These are phyloP conservation scores for Phaseolus coccineus DNA, from an alignment of 331 rosid species.

Conservation along the genomic window DNA sequence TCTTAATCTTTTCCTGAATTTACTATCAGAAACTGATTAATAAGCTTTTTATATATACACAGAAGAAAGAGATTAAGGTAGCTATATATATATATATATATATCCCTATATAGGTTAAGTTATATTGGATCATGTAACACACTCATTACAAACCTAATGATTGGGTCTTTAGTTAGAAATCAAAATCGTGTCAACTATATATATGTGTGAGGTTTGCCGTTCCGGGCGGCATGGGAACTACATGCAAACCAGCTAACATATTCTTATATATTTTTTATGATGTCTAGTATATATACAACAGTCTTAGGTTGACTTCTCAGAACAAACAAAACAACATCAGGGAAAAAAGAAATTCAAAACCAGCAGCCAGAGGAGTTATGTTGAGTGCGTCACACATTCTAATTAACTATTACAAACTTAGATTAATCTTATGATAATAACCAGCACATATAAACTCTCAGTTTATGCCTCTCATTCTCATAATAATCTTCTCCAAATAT, in stretches of 20 bases:
- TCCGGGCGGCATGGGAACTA: constrained; percentile 50
- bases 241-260: constrained; percentile 23
- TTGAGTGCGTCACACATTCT: constrained; percentile 52
- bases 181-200: constrained; percentile 49
- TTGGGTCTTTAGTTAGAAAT: constrained; percentile 44
- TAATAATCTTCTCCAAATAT: background rate
- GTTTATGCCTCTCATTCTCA: constrained; percentile 8
- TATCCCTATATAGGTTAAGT: background rate
- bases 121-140: constrained; percentile 29
- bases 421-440: background rate
- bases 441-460: background rate
- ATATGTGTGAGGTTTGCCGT: constrained; percentile 47
- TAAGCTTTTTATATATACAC: background rate
- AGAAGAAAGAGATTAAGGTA: constrained; percentile 23
- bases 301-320: constrained; percentile 60
- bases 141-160: constrained; percentile 51
- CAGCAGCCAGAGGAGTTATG: constrained; percentile 35
- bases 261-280: constrained; percentile 22
- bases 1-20: background rate
- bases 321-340: constrained; percentile 34
- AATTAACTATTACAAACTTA: constrained; percentile 13
- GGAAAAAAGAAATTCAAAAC: constrained; percentile 4
- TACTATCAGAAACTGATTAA: background rate
- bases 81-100: background rate
- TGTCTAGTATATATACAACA: constrained; percentile 35